These are phyloP conservation scores for Aspergillus novofumigatus DNA, from an alignment of 2,329 filamentous ascomycete genomes.

Conservation along the genomic window DNA sequence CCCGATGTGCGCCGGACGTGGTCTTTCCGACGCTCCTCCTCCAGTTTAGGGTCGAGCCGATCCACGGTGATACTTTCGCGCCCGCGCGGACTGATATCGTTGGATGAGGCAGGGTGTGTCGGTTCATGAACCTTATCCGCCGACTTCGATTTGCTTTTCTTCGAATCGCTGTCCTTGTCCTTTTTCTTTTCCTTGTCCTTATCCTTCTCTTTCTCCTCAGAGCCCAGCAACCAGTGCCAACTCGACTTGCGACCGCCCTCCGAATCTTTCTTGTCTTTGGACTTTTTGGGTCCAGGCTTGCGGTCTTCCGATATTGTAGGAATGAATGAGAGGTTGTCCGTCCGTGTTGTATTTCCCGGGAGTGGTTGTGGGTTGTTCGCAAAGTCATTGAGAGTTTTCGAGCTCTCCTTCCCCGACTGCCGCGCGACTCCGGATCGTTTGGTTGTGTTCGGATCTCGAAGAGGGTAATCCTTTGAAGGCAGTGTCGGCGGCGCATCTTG, in stretches of 20 bases:
- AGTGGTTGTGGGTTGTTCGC: constrained; percentile 63
- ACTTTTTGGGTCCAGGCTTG: constrained; percentile 64
- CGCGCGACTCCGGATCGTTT: constrained; percentile 30
- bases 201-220: constrained; percentile 69
- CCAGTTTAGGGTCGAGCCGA: constrained; percentile 69
- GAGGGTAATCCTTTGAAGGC: constrained; percentile 37
- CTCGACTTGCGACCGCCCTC: constrained; percentile 71
- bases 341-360: constrained; percentile 65
- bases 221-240: constrained; percentile 70
- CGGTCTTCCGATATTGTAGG: constrained; percentile 71
- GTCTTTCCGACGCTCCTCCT: constrained; percentile 71
- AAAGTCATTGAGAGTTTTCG: constrained; percentile 61
- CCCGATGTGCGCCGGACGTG: constrained; percentile 64
- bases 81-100: constrained; percentile 60
- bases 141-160: constrained; percentile 52
- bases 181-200: constrained; percentile 53
- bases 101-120: constrained; percentile 77
- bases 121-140: constrained; percentile 63
- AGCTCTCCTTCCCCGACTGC: constrained; percentile 34
- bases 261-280: constrained; percentile 66
- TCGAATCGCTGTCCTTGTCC: constrained; percentile 65
- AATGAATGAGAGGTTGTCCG: constrained; percentile 75
- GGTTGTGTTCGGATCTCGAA: constrained; percentile 24
- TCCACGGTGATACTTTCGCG: constrained; percentile 83
- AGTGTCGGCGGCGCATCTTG: constrained; percentile 46